Evolutionary conservation across 441 rosid species (phyloP), one percentile per base, ranked within the genome.

Genomic region (Euphorbia corollata): DNA sequence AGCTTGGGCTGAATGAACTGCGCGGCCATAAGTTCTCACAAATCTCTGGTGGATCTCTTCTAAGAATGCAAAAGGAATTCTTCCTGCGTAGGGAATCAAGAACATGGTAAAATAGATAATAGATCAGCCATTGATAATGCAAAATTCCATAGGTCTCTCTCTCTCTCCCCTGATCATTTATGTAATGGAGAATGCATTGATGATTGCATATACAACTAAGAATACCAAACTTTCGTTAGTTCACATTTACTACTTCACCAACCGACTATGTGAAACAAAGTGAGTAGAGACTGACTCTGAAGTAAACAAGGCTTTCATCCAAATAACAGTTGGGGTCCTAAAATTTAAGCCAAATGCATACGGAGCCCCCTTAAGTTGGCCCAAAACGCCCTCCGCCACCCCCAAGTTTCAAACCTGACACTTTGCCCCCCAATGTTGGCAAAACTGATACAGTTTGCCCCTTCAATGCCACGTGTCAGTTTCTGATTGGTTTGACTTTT

Each of bases 1-100:
- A 57, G 97, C 92, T 70, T 75, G 89, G 19, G 99, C 96, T 15
- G 92, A 77, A 70, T 81, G 86, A 65, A 89, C 85, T 0, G 91
- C 92, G 2, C 96, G 85, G 56, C 93, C 93, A 23, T 89, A 91
- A 16, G 86, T 83, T 79, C 81, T 84, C 70, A 85, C 96, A 81
- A 89, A 93, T 78, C 86, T 85, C 88, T 93, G 90, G 78, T 93
- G 97, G 53, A 93, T 87, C 51, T 93, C 99, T 74, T 90, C 97
- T 58, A 92, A 86, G 80, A 88, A 92, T 23, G 95, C 84, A 83
- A 92, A 90, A 34, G 99, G 96, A 73, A 93, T 84, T 72, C 86
- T 84, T 77, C 97, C 93, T 90, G 77, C 22, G 55, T 63, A 67
- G 57, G 61, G 60, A 60, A 61, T 56, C 36, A 72, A 39, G 15